Percentiles rank a stretch among this genome's conserved stretches.
phyloP scores from a whole-genome alignment of 768 basidiomycete species.

The Xanthoconium stramineum region DNA sequence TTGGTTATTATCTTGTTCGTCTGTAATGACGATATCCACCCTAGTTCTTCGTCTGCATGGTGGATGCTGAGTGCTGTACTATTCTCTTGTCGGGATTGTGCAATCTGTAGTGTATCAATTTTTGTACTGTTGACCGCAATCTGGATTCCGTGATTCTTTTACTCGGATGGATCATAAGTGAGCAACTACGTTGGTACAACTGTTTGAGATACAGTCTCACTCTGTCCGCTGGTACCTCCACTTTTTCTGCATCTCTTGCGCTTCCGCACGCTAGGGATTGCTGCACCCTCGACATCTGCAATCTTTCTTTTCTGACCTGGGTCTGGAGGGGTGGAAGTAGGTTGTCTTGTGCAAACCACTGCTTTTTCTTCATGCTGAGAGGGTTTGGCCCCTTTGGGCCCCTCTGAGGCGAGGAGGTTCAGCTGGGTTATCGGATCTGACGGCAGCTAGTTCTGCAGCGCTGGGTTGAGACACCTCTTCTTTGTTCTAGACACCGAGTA shows the following conservation, averaged over 20 bases:
- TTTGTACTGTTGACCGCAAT: constrained; percentile 5
- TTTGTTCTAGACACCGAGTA: constrained; percentile 48
- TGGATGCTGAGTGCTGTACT: constrained; percentile 66
- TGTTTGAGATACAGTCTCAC: neutral
- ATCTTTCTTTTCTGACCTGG: constrained; percentile 20
- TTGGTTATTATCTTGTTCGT: neutral
- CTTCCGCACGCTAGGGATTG: neutral
- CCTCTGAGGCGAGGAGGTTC: constrained; percentile 55
- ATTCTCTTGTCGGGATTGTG: too few species aligned
- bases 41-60: constrained; percentile 76
- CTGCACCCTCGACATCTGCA: neutral
- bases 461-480: constrained; percentile 54
- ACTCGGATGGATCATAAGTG: neutral
- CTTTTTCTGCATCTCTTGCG: constrained; percentile 27
- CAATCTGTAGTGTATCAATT: neutral
- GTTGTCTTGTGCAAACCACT: constrained; percentile 8
- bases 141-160: neutral
- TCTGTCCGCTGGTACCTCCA: neutral
- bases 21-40: neutral
- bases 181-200: neutral
- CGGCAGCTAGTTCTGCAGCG: constrained; percentile 45
- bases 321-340: neutral
- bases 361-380: constrained; percentile 86
- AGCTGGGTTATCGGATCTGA: constrained; percentile 32
- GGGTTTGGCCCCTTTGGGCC: constrained; percentile 90